phyloP scores from a whole-genome alignment of 164 flowering plant species.

The Vitis rotundifolia region DNA sequence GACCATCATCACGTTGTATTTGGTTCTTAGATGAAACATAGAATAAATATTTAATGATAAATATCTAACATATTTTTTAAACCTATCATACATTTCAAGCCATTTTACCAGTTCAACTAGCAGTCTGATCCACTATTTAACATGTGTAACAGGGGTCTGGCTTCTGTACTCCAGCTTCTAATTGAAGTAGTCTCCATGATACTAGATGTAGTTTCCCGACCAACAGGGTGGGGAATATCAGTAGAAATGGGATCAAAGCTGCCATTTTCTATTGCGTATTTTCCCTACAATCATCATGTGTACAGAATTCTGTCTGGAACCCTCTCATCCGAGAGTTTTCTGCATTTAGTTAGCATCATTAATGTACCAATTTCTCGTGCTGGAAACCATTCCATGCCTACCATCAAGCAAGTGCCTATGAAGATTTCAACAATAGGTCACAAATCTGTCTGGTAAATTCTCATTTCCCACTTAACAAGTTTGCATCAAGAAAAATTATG shows the following conservation, averaged over 20 bases:
- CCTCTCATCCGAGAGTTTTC: slow-evolving; percentile 39
- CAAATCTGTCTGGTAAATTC: slow-evolving; percentile 64
- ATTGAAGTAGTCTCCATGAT: slow-evolving; percentile 42
- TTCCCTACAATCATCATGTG: slow-evolving; percentile 39
- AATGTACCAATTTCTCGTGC: slow-evolving; percentile 14
- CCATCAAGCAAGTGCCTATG: slow-evolving; percentile 20
- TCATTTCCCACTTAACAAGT: slow-evolving; percentile 8
- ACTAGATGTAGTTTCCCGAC: slow-evolving; percentile 55
- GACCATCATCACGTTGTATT: neutral
- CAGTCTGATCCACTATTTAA: slow-evolving; percentile 1
- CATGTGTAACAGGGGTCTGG: slow-evolving; percentile 59
- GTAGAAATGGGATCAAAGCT: slow-evolving; percentile 56
- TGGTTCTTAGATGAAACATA: too few relatives aligned
- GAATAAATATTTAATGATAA: too few relatives aligned
- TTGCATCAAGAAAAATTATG: neutral
- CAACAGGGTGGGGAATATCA: slow-evolving; percentile 68
- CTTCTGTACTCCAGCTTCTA: slow-evolving; percentile 48
- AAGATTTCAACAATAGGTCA: slow-evolving; percentile 34
- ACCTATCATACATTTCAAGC: neutral
- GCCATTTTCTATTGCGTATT: slow-evolving; percentile 69
- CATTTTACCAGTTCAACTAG: slow-evolving; percentile 1
- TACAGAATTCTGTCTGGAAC: slow-evolving; percentile 53
- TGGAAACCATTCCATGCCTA: slow-evolving; percentile 10
- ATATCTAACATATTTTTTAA: neutral
- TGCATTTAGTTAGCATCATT: slow-evolving; percentile 38